Base-by-base conservation (phyloP, 2,329 filamentous ascomycete species). In the Grosmannia huntii region DNA sequence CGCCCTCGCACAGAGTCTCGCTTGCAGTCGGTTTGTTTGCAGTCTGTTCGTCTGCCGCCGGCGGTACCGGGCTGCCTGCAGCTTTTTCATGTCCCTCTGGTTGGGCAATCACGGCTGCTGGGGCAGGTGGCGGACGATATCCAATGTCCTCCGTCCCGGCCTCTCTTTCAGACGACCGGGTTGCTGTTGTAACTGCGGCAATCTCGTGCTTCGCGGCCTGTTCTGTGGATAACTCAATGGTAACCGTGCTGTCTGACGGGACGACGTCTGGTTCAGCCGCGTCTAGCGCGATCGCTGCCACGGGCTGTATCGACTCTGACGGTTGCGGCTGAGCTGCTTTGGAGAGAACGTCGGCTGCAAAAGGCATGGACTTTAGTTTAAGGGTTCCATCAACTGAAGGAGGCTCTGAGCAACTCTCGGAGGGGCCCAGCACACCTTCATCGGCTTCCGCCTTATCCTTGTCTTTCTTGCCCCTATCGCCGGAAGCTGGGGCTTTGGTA, bases 1-100 rank as follows among this genome's bases (percentile, higher is more conserved):
- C 90, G 9, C 90, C 87, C 68, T 91, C 87, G 52, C 88, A 90
- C 55, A 95, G 80, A 7, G 70, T 70, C 61, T 81, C 80, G 11
- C 75, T 71, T 41, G 68, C 64, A 28, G 57, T 58, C 21, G 56
- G 48, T 64, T 4, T 61, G 7, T 52, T 7, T 10, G 21, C 33
- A 36, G 12, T 11, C 3, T 36, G 10, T 36, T 36, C 33, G 33
- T 36, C 33, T 36, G 33, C 10, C 33, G 33, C 10, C 33, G 33
- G 3, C 33, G 33, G 33, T 14, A 36, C 48, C 31, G 28, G 14
- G 21, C 23, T 33, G 49, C 11, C 25, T 9, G 41, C 19, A 19
- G 41, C 41, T 9, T n/a, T n/a, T 21, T 21, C 41, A 10, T n/a
- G 41, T n/a, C 7, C 19, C 2, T 28, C 28, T 3, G 28, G 28